A percentile compares a stretch with the other conserved stretches of the same genome.
Conservation (phyloP, 1,139 yeast species). For the Casaregolazyma lundiana region DNA sequence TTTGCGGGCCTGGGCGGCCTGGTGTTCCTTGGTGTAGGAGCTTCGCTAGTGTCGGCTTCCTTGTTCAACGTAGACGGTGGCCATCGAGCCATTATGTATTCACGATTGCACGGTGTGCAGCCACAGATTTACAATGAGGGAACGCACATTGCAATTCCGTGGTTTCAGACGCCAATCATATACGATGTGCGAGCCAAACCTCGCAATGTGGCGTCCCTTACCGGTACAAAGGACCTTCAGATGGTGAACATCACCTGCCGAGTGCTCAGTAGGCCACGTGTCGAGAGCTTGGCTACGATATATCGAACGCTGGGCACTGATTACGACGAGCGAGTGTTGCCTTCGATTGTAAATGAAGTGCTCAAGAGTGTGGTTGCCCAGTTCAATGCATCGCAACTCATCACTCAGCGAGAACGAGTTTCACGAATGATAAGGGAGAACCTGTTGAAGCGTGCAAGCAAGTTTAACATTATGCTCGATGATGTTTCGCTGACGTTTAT, state of each 20-base stretch:
- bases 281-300: constrained; percentile 70
- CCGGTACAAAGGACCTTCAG: constrained; percentile 97
- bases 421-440: constrained; percentile 88
- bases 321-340: constrained; percentile 94
- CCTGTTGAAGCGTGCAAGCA: constrained; percentile 84
- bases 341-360: constrained; percentile 95
- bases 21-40: constrained; percentile 66
- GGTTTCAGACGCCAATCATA: constrained; percentile 89
- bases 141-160: constrained; percentile 89
- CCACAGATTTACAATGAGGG: constrained; percentile 89
- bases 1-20: constrained; percentile 76
- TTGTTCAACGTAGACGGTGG: constrained; percentile 98
- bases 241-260: constrained; percentile 99
- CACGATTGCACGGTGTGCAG: constrained; percentile 81
- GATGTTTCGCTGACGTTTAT: constrained; percentile 93
- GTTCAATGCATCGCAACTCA: constrained; percentile 94
- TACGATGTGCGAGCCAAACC: constrained; percentile 98
- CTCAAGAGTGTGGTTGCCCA: constrained; percentile 96
- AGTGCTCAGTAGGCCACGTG: constrained; percentile 86
- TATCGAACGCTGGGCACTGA: constrained; percentile 90
- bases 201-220: constrained; percentile 91
- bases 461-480: constrained; percentile 81
- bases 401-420: constrained; percentile 96
- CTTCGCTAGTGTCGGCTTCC: constrained; percentile 63
- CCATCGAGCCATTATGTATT: constrained; percentile 92